Percentiles rank a stretch among this genome's conserved stretches.
These are phyloP conservation scores for Multifurca ochricompacta DNA, from an alignment of 768 basidiomycete species.

Conservation along the genomic window DNA sequence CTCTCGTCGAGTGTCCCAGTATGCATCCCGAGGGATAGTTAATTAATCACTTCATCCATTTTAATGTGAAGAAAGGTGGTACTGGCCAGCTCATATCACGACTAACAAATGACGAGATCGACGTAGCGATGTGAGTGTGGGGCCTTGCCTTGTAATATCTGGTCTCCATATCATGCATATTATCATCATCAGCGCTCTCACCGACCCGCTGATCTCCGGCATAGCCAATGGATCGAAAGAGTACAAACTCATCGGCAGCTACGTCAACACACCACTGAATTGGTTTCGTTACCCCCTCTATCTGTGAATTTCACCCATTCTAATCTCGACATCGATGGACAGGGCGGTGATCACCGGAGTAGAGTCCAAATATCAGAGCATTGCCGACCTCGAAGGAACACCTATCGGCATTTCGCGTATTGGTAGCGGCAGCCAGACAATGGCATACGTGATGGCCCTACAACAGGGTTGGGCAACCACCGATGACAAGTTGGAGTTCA, in stretches of 20 bases:
- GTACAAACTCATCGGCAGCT: constrained; percentile 90
- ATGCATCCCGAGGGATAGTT: constrained; percentile 18
- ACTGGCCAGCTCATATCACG: constrained; percentile 78
- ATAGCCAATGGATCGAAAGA: constrained; percentile 82
- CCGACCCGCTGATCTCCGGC: constrained; percentile 85
- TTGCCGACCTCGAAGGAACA: constrained; percentile 70
- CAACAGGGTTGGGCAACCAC: constrained; percentile 79
- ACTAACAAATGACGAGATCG: constrained; percentile 68
- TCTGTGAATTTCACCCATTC: no score
- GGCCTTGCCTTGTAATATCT: not conserved
- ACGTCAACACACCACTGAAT: constrained; percentile 81
- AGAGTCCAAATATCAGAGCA: constrained; percentile 57
- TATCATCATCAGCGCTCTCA: constrained; percentile 56
- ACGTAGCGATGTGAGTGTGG: constrained; percentile 63
- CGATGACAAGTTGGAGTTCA: constrained; percentile 55
- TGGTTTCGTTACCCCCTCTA: constrained; percentile 58
- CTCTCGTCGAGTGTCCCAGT: constrained; percentile 87
- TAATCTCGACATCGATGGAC: no score
- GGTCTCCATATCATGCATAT: not conserved
- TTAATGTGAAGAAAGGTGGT: constrained; percentile 44
- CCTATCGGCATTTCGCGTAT: constrained; percentile 83
- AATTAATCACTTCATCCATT: not conserved
- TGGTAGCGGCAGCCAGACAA: constrained; percentile 89
- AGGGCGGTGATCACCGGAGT: constrained; percentile 94
- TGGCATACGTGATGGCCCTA: constrained; percentile 92